These are phyloP conservation scores for Pseudogymnoascus sp. DNA, from an alignment of 2,329 filamentous ascomycete genomes.

Conservation along the genomic window DNA sequence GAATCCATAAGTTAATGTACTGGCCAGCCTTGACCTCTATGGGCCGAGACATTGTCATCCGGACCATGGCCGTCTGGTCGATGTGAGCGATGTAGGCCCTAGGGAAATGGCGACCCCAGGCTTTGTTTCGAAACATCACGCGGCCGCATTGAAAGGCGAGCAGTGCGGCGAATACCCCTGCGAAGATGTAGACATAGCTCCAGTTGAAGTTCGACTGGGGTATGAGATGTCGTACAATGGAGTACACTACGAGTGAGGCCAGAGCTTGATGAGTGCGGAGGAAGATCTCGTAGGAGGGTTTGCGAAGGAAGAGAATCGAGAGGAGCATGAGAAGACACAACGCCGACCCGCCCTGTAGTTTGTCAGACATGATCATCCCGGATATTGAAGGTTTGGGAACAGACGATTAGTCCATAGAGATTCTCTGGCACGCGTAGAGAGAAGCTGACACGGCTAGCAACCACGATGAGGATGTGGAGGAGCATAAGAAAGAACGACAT, in stretches of 20 bases:
- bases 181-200: conserved; percentile 12
- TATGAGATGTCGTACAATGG: conserved; percentile 17
- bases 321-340: too few relatives aligned
- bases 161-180: neutral
- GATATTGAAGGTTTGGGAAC: too few relatives aligned
- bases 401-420: neutral
- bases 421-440: too few relatives aligned
- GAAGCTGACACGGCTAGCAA: neutral
- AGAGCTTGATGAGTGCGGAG: conserved; percentile 17
- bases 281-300: conserved; percentile 17
- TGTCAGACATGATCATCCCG: too few relatives aligned
- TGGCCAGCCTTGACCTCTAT: conserved; percentile 1
- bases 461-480: conserved; percentile 14
- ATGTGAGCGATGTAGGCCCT: conserved; percentile 12
- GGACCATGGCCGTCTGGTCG: neutral
- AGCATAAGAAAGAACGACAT: conserved; percentile 16
- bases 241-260: conserved; percentile 14
- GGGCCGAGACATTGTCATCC: neutral
- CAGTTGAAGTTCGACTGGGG: neutral
- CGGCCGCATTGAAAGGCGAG: conserved; percentile 8
- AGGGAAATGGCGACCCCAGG: conserved; percentile 10
- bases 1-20: conserved; percentile 18
- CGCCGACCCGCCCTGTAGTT: neutral
- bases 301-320: neutral
- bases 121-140: conserved; percentile 10